These are phyloP conservation scores for Protomyces gravidus DNA, from an alignment of 1,139 yeast genomes.

Conservation along the genomic window DNA sequence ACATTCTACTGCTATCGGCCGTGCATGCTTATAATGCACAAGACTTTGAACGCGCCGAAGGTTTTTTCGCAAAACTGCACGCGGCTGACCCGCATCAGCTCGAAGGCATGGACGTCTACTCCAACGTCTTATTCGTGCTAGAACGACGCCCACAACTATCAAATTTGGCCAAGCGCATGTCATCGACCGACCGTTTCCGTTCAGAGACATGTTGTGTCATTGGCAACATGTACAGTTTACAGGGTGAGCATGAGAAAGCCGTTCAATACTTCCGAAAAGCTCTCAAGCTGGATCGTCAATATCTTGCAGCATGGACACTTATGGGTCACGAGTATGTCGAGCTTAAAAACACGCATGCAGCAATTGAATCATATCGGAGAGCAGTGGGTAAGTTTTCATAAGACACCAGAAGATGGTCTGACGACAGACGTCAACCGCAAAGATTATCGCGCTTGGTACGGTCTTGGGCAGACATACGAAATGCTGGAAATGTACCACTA, in stretches of 20 bases:
- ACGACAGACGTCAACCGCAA: constrained; percentile 63
- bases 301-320: constrained; percentile 91
- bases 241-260: constrained; percentile 91
- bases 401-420: neutral
- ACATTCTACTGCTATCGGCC: constrained; percentile 75
- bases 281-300: constrained; percentile 68
- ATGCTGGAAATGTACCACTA: constrained; percentile 92
- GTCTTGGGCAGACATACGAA: constrained; percentile 96
- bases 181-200: constrained; percentile 76
- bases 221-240: constrained; percentile 88
- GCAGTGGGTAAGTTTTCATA: constrained; percentile 53
- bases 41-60: constrained; percentile 76
- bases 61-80: constrained; percentile 69
- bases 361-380: constrained; percentile 88
- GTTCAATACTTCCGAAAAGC: constrained; percentile 91
- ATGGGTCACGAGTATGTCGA: constrained; percentile 99
- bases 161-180: constrained; percentile 78
- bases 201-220: constrained; percentile 94
- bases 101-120: constrained; percentile 86
- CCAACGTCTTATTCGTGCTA: constrained; percentile 91
- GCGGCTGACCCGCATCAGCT: constrained; percentile 76
- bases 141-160: constrained; percentile 82
- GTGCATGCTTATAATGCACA: constrained; percentile 64
- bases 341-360: constrained; percentile 92
- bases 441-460: constrained; percentile 98